These are phyloP conservation scores for Silene latifolia DNA, from an alignment of 148 eudicot genomes.

Conservation along the genomic window DNA sequence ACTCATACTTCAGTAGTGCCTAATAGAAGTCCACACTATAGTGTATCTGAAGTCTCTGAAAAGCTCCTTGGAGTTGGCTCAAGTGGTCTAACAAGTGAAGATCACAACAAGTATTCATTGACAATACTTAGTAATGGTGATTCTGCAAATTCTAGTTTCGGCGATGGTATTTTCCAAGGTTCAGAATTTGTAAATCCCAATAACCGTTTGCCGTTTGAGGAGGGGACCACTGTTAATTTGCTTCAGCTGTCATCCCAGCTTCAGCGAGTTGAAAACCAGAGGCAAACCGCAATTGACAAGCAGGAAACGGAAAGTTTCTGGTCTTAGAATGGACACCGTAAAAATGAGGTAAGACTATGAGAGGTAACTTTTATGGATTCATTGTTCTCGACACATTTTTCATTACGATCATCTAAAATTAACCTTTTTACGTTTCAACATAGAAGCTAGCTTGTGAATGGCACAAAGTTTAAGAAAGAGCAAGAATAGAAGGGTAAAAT, in stretches of 20 bases:
- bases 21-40: constrained; percentile 18
- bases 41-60: constrained; percentile 22
- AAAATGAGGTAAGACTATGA: constrained; percentile 17
- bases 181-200: constrained; percentile 33
- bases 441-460: too few relatives aligned
- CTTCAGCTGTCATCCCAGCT: constrained; percentile 72
- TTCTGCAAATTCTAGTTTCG: constrained; percentile 20
- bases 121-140: constrained; percentile 20
- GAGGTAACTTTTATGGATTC: not conserved
- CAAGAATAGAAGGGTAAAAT: too few relatives aligned
- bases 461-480: too few relatives aligned
- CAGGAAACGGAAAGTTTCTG: constrained; percentile 29
- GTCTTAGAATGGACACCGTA: constrained; percentile 26
- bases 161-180: constrained; percentile 31
- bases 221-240: constrained; percentile 50
- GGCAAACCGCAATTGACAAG: constrained; percentile 34
- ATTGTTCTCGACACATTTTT: not conserved
- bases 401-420: too few relatives aligned
- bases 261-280: constrained; percentile 57
- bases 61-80: constrained; percentile 28
- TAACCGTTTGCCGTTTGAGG: constrained; percentile 25
- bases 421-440: too few relatives aligned
- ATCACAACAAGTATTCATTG: constrained; percentile 28
- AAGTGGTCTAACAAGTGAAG: constrained; percentile 19
- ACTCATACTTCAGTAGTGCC: constrained; percentile 23